Evolutionary conservation across 2,329 filamentous ascomycete species (phyloP), one percentile per base, ranked within the genome.

Genomic region (Ceratocystis cubensis): DNA sequence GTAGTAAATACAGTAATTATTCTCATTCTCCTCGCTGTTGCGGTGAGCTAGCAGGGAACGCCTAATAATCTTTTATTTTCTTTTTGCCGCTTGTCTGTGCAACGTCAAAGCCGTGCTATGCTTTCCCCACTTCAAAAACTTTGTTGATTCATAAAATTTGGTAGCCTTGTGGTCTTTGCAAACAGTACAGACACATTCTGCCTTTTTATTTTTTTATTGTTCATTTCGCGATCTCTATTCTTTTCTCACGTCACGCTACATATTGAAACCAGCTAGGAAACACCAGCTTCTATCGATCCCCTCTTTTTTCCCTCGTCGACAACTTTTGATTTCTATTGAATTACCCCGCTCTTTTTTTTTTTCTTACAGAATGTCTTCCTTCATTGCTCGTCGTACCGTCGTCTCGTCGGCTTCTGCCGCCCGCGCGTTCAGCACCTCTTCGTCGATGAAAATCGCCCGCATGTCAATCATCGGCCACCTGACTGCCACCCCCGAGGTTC

Each of bases 381-480:
- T 79, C 77, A 74, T 83, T 75, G 74, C 82, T 79, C 78, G 80
- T 76, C 76, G 79, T 76, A 78, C 78, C 76, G 77, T 77, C 77
- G 44, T 65, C 62, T 76, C 71, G 72, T 75, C 77, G 74, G 77
- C 77, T 73, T 77, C 75, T 71, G 71, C 78, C 67, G 72, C 78
- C 69, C 90, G 91, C 77, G 78, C 86, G 73, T 96, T 96, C 83
- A 90, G 85, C 79, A 85, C 86, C 71, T 86, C 88, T 57, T 78
- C 85, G 50, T 76, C 83, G 63, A 82, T 84, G 69, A 77, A 81
- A 69, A 73, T 94, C 71, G 89, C 94, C 71, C 88, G 87, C 76
- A 88, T 99, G 80, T 88, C 86, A 73, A 80, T 99, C 76, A 82
- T 96, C 71, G 94, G 94, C 73, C 88, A 91, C 76, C 85, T 99